Conservation (phyloP, 495 filamentous ascomycete genomes). For the Amniculicola lignicola region DNA sequence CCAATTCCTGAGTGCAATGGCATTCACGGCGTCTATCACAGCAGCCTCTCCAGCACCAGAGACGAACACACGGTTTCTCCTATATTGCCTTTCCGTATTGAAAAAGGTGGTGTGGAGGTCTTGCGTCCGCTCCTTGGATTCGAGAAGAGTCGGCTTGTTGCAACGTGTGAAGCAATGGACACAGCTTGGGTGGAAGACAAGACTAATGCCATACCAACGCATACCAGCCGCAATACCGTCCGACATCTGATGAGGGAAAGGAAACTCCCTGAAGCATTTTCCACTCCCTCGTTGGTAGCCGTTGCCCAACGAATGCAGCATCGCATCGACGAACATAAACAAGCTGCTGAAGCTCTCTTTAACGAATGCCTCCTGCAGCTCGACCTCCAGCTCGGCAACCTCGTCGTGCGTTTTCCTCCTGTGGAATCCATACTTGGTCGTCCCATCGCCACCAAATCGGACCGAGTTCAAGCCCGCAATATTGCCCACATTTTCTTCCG, state of each 20-base stretch:
- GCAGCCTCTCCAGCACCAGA: conserved; percentile 47
- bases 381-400: conserved; percentile 23
- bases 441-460: conserved; percentile 11
- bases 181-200: conserved; percentile 77
- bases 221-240: conserved; percentile 77
- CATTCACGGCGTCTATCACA: conserved; percentile 65
- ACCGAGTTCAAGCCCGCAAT: conserved; percentile 10
- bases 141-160: conserved; percentile 65
- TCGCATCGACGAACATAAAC: conserved; percentile 35
- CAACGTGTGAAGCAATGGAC: conserved; percentile 63
- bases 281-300: conserved; percentile 59
- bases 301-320: conserved; percentile 47
- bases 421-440: conserved; percentile 6
- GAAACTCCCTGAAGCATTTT: conserved; percentile 65
- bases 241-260: conserved; percentile 57
- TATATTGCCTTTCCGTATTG: conserved; percentile 43
- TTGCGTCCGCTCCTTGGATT: conserved; percentile 74
- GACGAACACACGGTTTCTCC: not conserved
- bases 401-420: conserved; percentile 20
- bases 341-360: conserved; percentile 25
- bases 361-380: conserved; percentile 14
- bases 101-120: conserved; percentile 67
- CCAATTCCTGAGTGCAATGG: conserved; percentile 82
- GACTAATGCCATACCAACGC: conserved; percentile 76
- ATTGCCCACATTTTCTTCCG: conserved; percentile 12